Evolutionary conservation across 2,329 filamentous ascomycete species (phyloP), one percentile per base, ranked within the genome.

Genomic region (Meredithiella fracta): DNA sequence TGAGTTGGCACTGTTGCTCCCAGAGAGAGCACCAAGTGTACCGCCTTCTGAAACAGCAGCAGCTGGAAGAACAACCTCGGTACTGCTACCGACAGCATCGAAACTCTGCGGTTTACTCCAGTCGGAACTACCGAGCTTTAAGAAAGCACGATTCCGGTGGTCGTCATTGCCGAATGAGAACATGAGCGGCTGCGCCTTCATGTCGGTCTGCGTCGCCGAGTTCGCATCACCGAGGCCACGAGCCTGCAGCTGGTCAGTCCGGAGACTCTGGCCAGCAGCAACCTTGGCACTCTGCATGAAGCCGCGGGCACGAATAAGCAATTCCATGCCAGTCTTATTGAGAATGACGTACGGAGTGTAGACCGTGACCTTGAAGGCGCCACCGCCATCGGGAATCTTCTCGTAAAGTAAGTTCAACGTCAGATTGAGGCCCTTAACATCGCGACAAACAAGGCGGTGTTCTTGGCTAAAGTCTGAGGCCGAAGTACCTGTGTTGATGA

Each of bases 81-180:
- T 84, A 0, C 85, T 89, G 64, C 91, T 97, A 31, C 92, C 92
- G 61, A 98, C 92, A 20, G 92, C 92, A 65, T 98, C 94, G 63
- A 98, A 95, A 75, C 88, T 96, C 66, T 97, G 91, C 0, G 91
- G 88, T 66, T 92, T 95, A 70, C 92, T 97, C 94, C 92, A 98
- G 59, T 83, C 79, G 0, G 92, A 96, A 55, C 94, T 85, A 3
- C 85, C 88, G 42, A 96, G 80, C 69, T 87, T 94, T 59, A 98
- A 72, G 47, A 94, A 72, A 5, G 88, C 89, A 61, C 92, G 82
- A 67, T 98, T 98, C 62, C 88, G 87, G 62, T 86, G 85, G 64
- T 98, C 92, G 61, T 95, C 86, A 20, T 78, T 87, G 1, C 81
- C 79, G 66, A 85, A 98, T 0, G 92, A 95, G 68, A 97, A 98